Percentiles rank a stretch among this genome's conserved stretches.
These are phyloP conservation scores for Ceratobasidium sp. DNA, from an alignment of 1,284 basidiomycete genomes.

Conservation along the genomic window DNA sequence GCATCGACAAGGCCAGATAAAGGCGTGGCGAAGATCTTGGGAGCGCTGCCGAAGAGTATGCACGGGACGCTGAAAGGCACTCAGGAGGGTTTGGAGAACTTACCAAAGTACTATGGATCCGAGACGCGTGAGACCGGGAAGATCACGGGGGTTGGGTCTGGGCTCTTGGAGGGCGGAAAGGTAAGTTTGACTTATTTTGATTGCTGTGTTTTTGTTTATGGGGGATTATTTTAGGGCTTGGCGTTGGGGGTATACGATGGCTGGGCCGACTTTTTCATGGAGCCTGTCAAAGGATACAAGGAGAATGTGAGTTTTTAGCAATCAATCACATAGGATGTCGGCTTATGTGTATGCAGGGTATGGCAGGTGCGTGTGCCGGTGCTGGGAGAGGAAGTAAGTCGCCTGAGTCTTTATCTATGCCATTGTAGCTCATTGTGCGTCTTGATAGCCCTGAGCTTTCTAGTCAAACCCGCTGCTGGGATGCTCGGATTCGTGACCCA, in stretches of 20 bases:
- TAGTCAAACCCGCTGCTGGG: constrained; percentile 49
- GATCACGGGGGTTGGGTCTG: constrained; percentile 1
- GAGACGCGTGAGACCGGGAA: background rate
- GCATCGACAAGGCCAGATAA: constrained; percentile 54
- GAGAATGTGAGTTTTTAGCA: background rate
- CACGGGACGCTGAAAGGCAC: constrained; percentile 53
- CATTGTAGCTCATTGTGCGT: constrained; percentile 20
- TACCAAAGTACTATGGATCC: constrained; percentile 6
- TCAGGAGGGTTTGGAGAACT: background rate
- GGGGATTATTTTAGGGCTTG: background rate
- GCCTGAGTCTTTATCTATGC: background rate
- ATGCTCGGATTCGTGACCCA: constrained; percentile 58
- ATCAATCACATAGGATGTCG: background rate
- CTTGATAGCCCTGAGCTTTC: constrained; percentile 9
- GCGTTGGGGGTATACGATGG: constrained; percentile 4
- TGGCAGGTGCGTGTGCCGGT: constrained; percentile 15
- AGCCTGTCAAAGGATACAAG: constrained; percentile 10
- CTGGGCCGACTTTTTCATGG: background rate
- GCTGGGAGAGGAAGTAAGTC: constrained; percentile 26
- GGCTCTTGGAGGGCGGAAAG: constrained; percentile 3
- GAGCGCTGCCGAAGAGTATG: constrained; percentile 54
- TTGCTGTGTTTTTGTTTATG: constrained; percentile 51
- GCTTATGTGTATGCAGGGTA: background rate
- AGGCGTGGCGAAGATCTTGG: constrained; percentile 60
- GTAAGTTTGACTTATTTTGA: constrained; percentile 40